These are phyloP conservation scores for Waltergamsia citrina DNA, from an alignment of 2,329 filamentous ascomycete genomes.

Conservation along the genomic window DNA sequence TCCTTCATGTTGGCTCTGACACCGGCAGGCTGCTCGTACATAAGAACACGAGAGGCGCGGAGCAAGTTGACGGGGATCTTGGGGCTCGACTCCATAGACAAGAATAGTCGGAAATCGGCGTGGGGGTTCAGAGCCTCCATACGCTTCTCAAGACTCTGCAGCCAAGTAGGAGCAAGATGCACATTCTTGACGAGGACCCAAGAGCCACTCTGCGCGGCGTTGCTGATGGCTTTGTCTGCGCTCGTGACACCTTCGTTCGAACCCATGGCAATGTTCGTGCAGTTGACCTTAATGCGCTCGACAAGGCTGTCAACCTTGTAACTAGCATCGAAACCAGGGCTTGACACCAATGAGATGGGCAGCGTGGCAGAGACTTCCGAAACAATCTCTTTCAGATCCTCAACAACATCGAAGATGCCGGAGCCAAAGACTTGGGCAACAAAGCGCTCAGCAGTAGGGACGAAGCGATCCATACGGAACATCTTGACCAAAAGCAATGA, in stretches of 20 bases:
- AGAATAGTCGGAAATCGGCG: constrained; percentile 84
- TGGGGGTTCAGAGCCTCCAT: constrained; percentile 94
- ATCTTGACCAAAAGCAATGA: constrained; percentile 89
- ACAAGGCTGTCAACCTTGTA: constrained; percentile 98
- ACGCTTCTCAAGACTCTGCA: constrained; percentile 94
- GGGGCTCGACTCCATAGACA: constrained; percentile 94
- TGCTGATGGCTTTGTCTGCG: constrained; percentile 90
- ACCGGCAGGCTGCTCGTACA: constrained; percentile 97
- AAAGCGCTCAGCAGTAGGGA: constrained; percentile 88
- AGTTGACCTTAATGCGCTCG: constrained; percentile 69
- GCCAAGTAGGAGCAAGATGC: constrained; percentile 88
- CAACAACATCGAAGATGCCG: constrained; percentile 71
- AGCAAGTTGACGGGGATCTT: constrained; percentile 97
- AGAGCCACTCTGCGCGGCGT: constrained; percentile 80
- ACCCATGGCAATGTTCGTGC: constrained; percentile 98
- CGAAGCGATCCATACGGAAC: constrained; percentile 90
- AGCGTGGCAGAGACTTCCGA: constrained; percentile 74
- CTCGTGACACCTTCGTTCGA: constrained; percentile 89
- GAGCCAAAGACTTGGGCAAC: constrained; percentile 77
- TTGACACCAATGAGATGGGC: constrained; percentile 87
- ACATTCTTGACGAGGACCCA: constrained; percentile 99
- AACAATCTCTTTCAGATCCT: constrained; percentile 79
- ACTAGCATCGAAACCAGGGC: constrained; percentile 92
- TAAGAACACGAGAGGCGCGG: constrained; percentile 84
- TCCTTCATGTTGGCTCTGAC: constrained; percentile 98